phyloP scores from a whole-genome alignment of 225 moss, liverwort and hornwort genomes.

The Sphagnum contortum region DNA sequence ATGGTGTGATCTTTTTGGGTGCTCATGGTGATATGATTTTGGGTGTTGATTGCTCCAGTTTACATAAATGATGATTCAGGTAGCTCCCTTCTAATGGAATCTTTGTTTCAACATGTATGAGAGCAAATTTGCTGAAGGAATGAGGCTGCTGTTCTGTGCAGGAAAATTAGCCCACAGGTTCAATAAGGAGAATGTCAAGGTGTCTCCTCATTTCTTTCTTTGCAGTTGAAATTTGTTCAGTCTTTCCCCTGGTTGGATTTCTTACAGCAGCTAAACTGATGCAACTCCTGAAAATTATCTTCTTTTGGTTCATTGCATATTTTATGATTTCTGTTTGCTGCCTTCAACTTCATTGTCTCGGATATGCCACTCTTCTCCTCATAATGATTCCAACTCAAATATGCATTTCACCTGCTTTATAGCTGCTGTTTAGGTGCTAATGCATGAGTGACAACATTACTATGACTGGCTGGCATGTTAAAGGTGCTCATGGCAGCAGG shows the following conservation, averaged over 20 bases:
- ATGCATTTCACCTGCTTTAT: no score
- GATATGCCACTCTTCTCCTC: no score
- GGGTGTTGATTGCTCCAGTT: no score
- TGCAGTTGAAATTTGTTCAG: background rate
- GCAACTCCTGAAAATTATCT: background rate
- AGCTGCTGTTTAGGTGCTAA: slow-evolving; percentile 15
- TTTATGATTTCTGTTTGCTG: slow-evolving; percentile 5
- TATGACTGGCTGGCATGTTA: slow-evolving; percentile 25
- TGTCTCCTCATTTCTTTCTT: slow-evolving; percentile 20
- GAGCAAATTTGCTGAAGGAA: background rate
- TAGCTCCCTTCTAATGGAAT: no score
- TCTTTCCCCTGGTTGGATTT: background rate
- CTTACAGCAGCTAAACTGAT: no score
- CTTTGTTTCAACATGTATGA: no score
- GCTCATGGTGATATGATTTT: background rate
- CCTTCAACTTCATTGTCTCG: background rate
- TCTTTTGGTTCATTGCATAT: background rate
- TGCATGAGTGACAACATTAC: slow-evolving; percentile 14
- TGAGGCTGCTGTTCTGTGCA: slow-evolving; percentile 21
- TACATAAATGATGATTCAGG: no score
- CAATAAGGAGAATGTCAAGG: slow-evolving; percentile 72
- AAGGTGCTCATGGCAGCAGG: slow-evolving; percentile 99
- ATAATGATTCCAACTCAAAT: no score
- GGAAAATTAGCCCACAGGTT: slow-evolving; percentile 95
- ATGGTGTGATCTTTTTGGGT: background rate